Evolutionary conservation across 768 basidiomycete species (phyloP).

Genomic region (Tylopilus vinaceipallidus): DNA sequence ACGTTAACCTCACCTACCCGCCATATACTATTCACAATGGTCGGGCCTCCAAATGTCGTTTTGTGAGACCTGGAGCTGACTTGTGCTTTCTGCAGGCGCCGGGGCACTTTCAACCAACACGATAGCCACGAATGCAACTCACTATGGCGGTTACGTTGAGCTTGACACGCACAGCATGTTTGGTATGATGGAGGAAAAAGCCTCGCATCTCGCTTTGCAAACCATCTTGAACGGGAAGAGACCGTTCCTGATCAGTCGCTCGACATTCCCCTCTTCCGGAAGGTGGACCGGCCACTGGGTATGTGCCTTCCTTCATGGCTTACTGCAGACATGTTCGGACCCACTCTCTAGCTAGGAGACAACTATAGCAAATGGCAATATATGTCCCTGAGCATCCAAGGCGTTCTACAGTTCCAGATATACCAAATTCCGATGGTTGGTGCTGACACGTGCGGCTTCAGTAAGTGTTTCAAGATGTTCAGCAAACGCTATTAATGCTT

Average conservation of each 20-base stretch:
- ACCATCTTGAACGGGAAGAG: conserved; percentile 54
- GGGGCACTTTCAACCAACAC: conserved; percentile 54
- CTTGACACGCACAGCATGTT: conserved; percentile 70
- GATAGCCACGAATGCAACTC: conserved; percentile 70
- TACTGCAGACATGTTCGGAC: not conserved
- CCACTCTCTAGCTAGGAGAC: conserved; percentile 58
- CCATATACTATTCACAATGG: conserved; percentile 76
- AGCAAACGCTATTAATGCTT: not conserved
- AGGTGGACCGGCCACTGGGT: conserved; percentile 77
- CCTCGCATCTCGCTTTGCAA: conserved; percentile 59
- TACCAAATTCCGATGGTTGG: conserved; percentile 86
- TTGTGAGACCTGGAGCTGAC: not conserved
- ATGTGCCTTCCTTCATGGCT: not conserved
- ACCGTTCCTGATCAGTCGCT: conserved; percentile 70
- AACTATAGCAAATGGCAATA: conserved; percentile 76
- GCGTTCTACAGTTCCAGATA: conserved; percentile 77
- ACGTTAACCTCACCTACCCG: conserved; percentile 52
- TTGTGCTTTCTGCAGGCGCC: conserved; percentile 34
- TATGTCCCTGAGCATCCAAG: conserved; percentile 68
- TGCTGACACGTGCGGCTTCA: conserved; percentile 55
- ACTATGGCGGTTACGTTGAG: conserved; percentile 58
- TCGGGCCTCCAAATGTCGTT: conserved; percentile 23
- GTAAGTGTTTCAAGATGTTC: conserved; percentile 9
- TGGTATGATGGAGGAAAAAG: conserved; percentile 68
- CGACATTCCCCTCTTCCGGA: conserved; percentile 66